Conservation (phyloP, 495 filamentous ascomycete species). For the Talaromyces adpressus region DNA sequence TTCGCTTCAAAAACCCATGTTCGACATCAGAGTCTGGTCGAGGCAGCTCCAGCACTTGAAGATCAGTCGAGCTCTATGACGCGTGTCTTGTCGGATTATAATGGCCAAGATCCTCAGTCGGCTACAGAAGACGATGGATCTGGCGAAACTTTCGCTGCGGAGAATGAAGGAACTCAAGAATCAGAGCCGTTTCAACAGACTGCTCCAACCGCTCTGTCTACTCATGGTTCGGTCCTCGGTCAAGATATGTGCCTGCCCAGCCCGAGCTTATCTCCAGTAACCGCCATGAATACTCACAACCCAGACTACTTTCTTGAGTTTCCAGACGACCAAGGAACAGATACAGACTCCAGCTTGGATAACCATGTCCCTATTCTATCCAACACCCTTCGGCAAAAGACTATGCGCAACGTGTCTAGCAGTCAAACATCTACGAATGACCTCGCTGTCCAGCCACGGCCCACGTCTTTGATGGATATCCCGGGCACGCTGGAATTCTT, state of each 20-base stretch:
- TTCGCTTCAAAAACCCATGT: neutral
- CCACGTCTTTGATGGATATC: conserved; percentile 60
- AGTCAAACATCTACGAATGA: conserved; percentile 5
- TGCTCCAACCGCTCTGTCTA: conserved; percentile 24
- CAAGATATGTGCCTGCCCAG: conserved; percentile 92
- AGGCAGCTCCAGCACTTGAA: conserved; percentile 11
- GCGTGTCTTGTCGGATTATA: neutral
- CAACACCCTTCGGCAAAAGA: conserved; percentile 16
- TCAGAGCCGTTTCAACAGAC: conserved; percentile 13
- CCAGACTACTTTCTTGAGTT: conserved; percentile 39
- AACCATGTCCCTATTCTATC: conserved; percentile 23
- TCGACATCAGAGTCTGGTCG: neutral
- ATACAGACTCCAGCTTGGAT: conserved; percentile 41
- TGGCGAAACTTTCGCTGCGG: conserved; percentile 3
- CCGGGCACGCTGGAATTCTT: conserved; percentile 82
- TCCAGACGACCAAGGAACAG: conserved; percentile 33
- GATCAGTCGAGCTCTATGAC: conserved; percentile 9
- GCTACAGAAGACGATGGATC: conserved; percentile 2
- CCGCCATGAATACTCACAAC: conserved; percentile 60
- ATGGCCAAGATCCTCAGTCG: conserved; percentile 1
- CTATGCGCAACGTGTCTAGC: conserved; percentile 8
- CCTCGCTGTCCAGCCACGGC: conserved; percentile 14
- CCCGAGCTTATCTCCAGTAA: conserved; percentile 87
- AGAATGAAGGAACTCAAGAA: conserved; percentile 12
- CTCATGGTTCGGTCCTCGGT: conserved; percentile 53